phyloP scores from a whole-genome alignment of 768 basidiomycete genomes.

The Russula virescens region DNA sequence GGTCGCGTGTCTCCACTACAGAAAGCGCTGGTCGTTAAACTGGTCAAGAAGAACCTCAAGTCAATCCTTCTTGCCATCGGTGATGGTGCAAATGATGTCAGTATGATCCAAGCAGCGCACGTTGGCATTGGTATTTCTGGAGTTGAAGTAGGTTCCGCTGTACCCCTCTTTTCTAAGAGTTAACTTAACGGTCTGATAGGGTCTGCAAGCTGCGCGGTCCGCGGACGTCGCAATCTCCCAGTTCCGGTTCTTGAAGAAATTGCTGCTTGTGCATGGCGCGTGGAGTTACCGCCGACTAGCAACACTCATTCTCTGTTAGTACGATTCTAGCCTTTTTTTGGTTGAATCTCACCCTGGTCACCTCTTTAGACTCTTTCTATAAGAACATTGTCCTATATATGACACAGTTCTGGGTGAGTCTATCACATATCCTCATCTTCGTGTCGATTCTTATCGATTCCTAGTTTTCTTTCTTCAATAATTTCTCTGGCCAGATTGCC shows the following conservation, averaged over 20 bases:
- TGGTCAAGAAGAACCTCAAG: conserved; percentile 96
- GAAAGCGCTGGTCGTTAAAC: conserved; percentile 95
- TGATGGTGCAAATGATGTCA: conserved; percentile 97
- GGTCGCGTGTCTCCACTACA: conserved; percentile 97
- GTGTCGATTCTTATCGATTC: not conserved
- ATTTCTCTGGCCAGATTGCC: conserved; percentile 97
- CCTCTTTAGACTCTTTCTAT: conserved; percentile 82
- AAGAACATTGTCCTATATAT: conserved; percentile 98
- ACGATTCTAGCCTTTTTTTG: not conserved
- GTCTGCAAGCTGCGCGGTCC: conserved; percentile 95
- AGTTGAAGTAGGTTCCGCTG: conserved; percentile 59
- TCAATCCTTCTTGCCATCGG: conserved; percentile 94
- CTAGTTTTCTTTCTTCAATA: conserved; percentile 98
- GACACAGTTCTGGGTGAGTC: conserved; percentile 93
- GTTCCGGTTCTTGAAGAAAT: conserved; percentile 91
- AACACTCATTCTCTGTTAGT: conserved; percentile 91
- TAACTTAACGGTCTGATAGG: conserved; percentile 39
- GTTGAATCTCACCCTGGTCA: conserved; percentile 13
- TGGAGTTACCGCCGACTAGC: conserved; percentile 97
- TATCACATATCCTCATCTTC: conserved; percentile 15
- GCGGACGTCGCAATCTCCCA: conserved; percentile 98
- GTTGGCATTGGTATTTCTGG: conserved; percentile 98
- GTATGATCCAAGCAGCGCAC: conserved; percentile 99
- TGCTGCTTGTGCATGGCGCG: conserved; percentile 93
- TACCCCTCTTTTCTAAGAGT: not conserved